Base-by-base conservation (phyloP, 2,329 filamentous ascomycete genomes). In the Magnaporthiopsis incrustans region DNA sequence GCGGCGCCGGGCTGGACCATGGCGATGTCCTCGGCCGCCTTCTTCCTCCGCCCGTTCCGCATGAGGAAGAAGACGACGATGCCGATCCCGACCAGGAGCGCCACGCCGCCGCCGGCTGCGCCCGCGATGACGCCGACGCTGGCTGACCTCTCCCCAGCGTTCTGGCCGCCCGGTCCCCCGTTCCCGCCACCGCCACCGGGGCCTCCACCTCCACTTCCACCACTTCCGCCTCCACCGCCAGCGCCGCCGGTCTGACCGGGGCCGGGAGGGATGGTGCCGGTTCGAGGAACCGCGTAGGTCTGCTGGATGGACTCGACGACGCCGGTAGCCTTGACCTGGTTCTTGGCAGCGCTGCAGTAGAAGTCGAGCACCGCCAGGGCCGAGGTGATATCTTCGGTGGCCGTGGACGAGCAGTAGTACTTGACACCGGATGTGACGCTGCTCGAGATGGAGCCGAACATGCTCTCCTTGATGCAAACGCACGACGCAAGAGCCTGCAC, bases 401-500 rank as follows among this genome's bases (percentile, higher is more conserved):
- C 78, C 2, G 76, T 79, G 32, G 74, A 77, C 3, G 72, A 73
- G 67, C 82, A 85, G n/a, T 71, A 73, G 26, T 71, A 76, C 66
- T 78, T 79, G 62, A 82, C 77, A 1, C 73, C 68, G 0, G 77
- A 78, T 0, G 77, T 79, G n/a, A 85, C 73, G 4, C 68, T 70
- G 67, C 74, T 80, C 7, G 77, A 77, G 7, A 83, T 71, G 0
- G 70, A 68, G n/a, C 71, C 72, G 1, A 75, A 75, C 73, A 84
- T 79, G 27, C 77, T 77, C 3, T 76, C 76, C 66, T 84, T 83
- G 63, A 84, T 66, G 64, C 82, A 85, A 5, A 76, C 77, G 65
- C 82, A 85, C 0, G 81, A 84, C 0, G 82, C 82, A 2, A 85
- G 72, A 12, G 78, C 79, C 66, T 81, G 74, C 0, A 81, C 79